These are phyloP conservation scores for Plasmodium reichenowi DNA, from an alignment of 169 alveolate genomes.

Conservation along the genomic window DNA sequence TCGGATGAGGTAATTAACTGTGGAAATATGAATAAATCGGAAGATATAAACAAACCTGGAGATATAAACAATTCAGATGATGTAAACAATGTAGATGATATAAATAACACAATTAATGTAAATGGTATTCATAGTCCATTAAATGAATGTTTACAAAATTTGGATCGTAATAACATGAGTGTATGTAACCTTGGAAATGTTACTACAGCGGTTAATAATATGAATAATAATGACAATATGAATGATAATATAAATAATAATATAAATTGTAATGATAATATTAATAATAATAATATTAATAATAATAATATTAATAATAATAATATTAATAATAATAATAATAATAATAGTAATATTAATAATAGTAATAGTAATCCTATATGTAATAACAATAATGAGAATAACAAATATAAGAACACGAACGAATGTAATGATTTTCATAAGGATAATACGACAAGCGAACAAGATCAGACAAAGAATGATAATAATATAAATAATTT, in stretches of 20 bases:
- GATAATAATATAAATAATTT: neutral
- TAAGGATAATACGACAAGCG: neutral
- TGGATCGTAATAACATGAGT: neutral
- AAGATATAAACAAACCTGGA: too few relatives aligned
- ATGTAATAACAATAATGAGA: neutral
- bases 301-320: constrained; percentile 1
- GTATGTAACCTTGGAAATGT: neutral
- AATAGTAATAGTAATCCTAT: neutral
- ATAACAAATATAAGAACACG: neutral
- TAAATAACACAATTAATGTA: too few relatives aligned
- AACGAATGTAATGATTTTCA: neutral
- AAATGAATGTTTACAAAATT: neutral
- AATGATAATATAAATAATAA: neutral
- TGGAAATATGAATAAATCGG: too few relatives aligned
- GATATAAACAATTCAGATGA: too few relatives aligned
- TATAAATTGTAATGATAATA: neutral
- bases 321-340: neutral
- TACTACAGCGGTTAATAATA: neutral
- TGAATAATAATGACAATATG: neutral
- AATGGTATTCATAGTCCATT: neutral
- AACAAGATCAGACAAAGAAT: neutral
- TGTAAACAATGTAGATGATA: too few relatives aligned
- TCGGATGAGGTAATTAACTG: neutral
- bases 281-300: neutral
- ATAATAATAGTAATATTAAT: neutral